These are phyloP conservation scores for Podila horticola DNA, from an alignment of 192 early-diverging fungal species.

Conservation along the genomic window DNA sequence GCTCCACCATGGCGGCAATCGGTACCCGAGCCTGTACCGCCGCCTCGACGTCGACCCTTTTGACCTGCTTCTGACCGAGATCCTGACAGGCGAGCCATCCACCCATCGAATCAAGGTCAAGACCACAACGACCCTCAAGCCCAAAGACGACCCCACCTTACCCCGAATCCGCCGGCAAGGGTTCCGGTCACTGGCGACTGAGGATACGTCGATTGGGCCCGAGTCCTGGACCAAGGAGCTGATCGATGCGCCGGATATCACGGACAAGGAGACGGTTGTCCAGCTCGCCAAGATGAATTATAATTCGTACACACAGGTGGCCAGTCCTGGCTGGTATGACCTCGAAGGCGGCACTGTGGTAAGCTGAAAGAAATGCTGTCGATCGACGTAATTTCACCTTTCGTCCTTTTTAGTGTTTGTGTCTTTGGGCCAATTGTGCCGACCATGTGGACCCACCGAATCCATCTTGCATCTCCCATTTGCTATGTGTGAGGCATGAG, in stretches of 20 bases:
- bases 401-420: not conserved
- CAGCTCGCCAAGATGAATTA: constrained; percentile 84
- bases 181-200: constrained; percentile 58
- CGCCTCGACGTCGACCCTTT: constrained; percentile 29
- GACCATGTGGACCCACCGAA: too few species aligned
- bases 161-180: constrained; percentile 59
- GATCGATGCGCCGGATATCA: constrained; percentile 73
- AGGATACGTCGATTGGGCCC: constrained; percentile 37
- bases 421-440: too few species aligned
- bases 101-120: constrained; percentile 44
- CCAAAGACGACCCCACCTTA: not conserved
- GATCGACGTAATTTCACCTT: not conserved
- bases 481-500: too few species aligned
- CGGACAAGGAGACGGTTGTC: constrained; percentile 76
- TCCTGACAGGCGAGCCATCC: constrained; percentile 29
- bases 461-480: too few species aligned
- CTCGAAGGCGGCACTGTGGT: constrained; percentile 68
- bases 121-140: constrained; percentile 36
- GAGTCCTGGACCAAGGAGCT: constrained; percentile 26
- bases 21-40: constrained; percentile 48
- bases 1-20: constrained; percentile 44
- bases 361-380: too few species aligned
- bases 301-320: constrained; percentile 83
- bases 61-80: constrained; percentile 20
- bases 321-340: constrained; percentile 73